phyloP scores from a whole-genome alignment of 179 eudicot species.

The Pouteria campechiana region DNA sequence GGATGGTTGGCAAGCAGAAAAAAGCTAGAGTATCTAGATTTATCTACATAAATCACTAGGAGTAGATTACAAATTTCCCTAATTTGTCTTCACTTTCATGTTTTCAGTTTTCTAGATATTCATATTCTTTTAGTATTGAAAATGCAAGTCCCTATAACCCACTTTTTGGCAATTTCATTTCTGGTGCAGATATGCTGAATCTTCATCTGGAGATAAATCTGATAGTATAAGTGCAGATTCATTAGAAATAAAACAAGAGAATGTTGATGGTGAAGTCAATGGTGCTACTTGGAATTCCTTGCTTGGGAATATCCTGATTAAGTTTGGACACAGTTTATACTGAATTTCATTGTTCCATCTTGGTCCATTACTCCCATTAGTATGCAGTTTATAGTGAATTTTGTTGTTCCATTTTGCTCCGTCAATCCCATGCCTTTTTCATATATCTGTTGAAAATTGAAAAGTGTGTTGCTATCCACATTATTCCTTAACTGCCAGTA shows the following conservation, averaged over 20 bases:
- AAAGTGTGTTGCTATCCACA: too few species aligned
- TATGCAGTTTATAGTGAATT: neutral
- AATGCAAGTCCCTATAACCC: neutral
- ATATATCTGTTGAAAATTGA: neutral
- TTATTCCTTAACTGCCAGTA: slow-evolving; percentile 18
- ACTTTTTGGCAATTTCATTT: neutral
- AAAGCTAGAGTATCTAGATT: too few species aligned
- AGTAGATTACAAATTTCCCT: neutral
- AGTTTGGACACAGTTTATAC: too few species aligned
- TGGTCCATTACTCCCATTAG: slow-evolving; percentile 2
- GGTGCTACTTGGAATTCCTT: neutral
- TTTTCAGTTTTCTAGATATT: neutral
- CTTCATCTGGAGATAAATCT: slow-evolving; percentile 64
- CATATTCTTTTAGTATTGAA: neutral
- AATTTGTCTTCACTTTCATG: neutral
- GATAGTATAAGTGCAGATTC: slow-evolving; percentile 22
- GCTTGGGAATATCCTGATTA: slow-evolving; percentile 38
- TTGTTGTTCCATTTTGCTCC: neutral
- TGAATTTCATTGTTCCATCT: too few species aligned
- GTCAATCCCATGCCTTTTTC: neutral
- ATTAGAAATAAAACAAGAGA: slow-evolving; percentile 30
- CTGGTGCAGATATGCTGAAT: slow-evolving; percentile 56
- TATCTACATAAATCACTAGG: neutral
- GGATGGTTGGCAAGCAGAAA: neutral
- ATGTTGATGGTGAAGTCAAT: slow-evolving; percentile 13